Evolutionary conservation across 352 stramenopile genomes (phyloP).

Genomic region (Phytophthora tubulina): DNA sequence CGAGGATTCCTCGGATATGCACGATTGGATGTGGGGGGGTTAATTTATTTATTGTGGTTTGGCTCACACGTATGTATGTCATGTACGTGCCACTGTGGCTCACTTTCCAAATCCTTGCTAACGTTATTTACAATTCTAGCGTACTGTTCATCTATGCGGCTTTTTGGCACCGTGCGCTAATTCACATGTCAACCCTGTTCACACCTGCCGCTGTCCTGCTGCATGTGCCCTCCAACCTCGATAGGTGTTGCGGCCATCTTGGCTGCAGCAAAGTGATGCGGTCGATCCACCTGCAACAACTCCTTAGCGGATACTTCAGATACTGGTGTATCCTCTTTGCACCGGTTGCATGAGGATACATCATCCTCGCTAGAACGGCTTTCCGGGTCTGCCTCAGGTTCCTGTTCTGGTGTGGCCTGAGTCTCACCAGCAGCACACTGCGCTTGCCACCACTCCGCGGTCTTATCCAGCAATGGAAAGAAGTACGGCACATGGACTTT

Average conservation of each 20-base stretch:
- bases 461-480: slow-evolving; percentile 70
- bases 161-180: too few species aligned
- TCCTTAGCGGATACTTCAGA: neutral
- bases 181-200: too few species aligned
- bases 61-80: too few species aligned
- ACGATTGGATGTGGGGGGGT: too few species aligned
- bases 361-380: neutral
- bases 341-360: neutral
- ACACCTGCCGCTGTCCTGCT: neutral
- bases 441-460: slow-evolving; percentile 60
- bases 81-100: too few species aligned
- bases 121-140: slow-evolving; percentile 1
- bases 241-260: slow-evolving; percentile 3
- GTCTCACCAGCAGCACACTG: slow-evolving; percentile 8
- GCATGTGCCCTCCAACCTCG: slow-evolving; percentile 7
- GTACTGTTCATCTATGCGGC: slow-evolving; percentile 20
- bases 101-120: too few species aligned
- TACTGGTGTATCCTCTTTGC: neutral
- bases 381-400: slow-evolving; percentile 19
- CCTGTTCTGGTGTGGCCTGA: slow-evolving; percentile 28
- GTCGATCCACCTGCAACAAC: neutral
- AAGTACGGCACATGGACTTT: slow-evolving; percentile 70
- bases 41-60: too few species aligned
- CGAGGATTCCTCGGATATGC: too few species aligned
- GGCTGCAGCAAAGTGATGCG: neutral